phyloP scores from a whole-genome alignment of 495 filamentous ascomycete species.

The Aspergillus avenaceus region DNA sequence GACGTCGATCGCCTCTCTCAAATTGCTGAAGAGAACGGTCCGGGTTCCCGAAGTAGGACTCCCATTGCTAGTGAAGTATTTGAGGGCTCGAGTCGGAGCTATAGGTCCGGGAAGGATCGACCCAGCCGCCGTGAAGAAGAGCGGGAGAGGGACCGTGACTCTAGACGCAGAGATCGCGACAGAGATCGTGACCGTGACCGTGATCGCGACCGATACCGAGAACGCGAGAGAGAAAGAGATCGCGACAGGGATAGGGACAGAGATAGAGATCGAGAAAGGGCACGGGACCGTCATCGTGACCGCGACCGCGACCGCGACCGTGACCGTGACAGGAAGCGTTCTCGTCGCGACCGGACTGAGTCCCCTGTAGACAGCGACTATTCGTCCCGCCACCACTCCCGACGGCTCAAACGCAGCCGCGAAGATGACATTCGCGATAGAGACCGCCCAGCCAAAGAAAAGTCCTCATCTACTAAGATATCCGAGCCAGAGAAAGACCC shows the following conservation, averaged over 20 bases:
- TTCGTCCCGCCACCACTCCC: constrained; percentile 34
- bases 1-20: constrained; percentile 22
- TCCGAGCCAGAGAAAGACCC: constrained; percentile 55
- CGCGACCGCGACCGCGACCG: constrained; percentile 40
- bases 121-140: constrained; percentile 39
- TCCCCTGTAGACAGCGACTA: constrained; percentile 35
- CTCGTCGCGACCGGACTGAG: constrained; percentile 48
- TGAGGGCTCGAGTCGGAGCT: constrained; percentile 15
- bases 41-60: constrained; percentile 16
- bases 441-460: constrained; percentile 16
- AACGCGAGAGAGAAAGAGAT: constrained; percentile 42
- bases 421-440: constrained; percentile 25
- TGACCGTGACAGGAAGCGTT: constrained; percentile 51
- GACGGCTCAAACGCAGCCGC: constrained; percentile 34
- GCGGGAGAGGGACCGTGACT: constrained; percentile 28
- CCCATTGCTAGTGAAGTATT: constrained; percentile 1
- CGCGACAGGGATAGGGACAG: constrained; percentile 45
- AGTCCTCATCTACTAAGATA: constrained; percentile 9
- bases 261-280: constrained; percentile 41
- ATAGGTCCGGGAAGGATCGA: constrained; percentile 35
- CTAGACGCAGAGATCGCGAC: constrained; percentile 23
- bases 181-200: constrained; percentile 25
- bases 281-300: constrained; percentile 41
- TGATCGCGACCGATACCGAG: constrained; percentile 32
- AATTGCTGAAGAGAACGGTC: constrained; percentile 16